Conservation (phyloP, 1,284 basidiomycete species). For the Trichosporon asahii region DNA sequence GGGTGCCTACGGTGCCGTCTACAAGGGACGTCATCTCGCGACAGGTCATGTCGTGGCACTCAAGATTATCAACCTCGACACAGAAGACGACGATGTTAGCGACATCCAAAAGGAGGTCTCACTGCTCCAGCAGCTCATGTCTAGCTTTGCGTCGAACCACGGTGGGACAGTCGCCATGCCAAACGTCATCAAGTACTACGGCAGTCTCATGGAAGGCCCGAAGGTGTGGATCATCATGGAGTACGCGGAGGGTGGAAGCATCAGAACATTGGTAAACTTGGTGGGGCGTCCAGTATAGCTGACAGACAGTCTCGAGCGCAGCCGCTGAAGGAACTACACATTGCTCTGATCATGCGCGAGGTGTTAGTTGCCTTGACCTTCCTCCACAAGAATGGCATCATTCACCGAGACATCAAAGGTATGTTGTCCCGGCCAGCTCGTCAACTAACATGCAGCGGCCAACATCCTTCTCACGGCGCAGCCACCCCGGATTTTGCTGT, state of each 20-base stretch:
- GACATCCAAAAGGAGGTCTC: constrained; percentile 97
- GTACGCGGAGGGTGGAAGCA: constrained; percentile 91
- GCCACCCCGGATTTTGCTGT: constrained; percentile 82
- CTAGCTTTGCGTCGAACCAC: constrained; percentile 49
- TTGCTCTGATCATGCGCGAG: constrained; percentile 83
- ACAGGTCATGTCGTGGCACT: constrained; percentile 85
- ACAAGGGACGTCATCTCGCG: constrained; percentile 80
- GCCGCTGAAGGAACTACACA: constrained; percentile 83
- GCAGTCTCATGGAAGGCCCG: constrained; percentile 88
- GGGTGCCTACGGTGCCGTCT: constrained; percentile 93
- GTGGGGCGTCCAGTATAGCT: neutral
- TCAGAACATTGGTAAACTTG: constrained; percentile 67
- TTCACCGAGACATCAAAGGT: constrained; percentile 91
- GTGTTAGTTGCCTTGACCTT: constrained; percentile 79
- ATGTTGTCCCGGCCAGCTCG: constrained; percentile 8
- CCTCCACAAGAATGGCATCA: constrained; percentile 89
- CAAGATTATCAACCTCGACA: constrained; percentile 98
- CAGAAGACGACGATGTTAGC: constrained; percentile 89
- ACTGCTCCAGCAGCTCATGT: constrained; percentile 75
- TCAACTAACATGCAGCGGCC: constrained; percentile 59
- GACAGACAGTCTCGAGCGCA: constrained; percentile 78
- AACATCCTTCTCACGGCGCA: constrained; percentile 82
- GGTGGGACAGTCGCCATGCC: constrained; percentile 32
- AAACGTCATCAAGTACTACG: constrained; percentile 94
- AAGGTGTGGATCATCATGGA: constrained; percentile 99